Evolutionary conservation across 1,284 basidiomycete genomes (phyloP).

Genomic region (Fomitiporia mediterranea): DNA sequence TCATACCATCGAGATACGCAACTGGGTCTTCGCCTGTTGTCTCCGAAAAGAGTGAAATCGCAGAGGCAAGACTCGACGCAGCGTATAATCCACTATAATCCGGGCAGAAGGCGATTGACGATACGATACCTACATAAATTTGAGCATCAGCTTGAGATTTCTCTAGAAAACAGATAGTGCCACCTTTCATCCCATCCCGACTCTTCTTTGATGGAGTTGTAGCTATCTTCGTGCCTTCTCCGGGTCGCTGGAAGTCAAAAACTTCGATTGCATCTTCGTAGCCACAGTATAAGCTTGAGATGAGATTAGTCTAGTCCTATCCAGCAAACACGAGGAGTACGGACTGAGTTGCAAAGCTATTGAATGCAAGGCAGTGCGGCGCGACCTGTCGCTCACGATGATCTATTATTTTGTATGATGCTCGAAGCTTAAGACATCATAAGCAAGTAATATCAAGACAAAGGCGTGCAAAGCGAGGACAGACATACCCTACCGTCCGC

Average conservation of each 20-base stretch:
- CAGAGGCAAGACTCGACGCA: conserved; percentile 52
- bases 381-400: conserved; percentile 85
- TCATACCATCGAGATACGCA: conserved; percentile 58
- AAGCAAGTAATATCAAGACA: not conserved
- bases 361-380: conserved; percentile 80
- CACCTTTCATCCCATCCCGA: conserved; percentile 82
- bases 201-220: conserved; percentile 77
- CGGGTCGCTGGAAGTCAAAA: conserved; percentile 73
- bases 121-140: conserved; percentile 65
- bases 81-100: conserved; percentile 69
- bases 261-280: conserved; percentile 88
- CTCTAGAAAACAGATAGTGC: conserved; percentile 9
- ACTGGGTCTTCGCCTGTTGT: conserved; percentile 48
- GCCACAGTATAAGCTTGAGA: conserved; percentile 79
- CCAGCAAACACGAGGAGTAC: conserved; percentile 23
- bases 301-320: no score
- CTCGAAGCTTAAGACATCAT: conserved; percentile 58
- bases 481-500: conserved; percentile 64
- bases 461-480: conserved; percentile 3
- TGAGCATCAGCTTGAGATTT: not conserved
- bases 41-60: conserved; percentile 75
- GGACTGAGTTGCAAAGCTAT: conserved; percentile 62
- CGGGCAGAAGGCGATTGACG: conserved; percentile 72
- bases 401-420: conserved; percentile 87
- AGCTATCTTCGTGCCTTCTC: conserved; percentile 67